Evolutionary conservation across 169 alveolate genomes (phyloP), one percentile per base, ranked within the genome.

Genomic region (Cryptosporidium ryanae): DNA sequence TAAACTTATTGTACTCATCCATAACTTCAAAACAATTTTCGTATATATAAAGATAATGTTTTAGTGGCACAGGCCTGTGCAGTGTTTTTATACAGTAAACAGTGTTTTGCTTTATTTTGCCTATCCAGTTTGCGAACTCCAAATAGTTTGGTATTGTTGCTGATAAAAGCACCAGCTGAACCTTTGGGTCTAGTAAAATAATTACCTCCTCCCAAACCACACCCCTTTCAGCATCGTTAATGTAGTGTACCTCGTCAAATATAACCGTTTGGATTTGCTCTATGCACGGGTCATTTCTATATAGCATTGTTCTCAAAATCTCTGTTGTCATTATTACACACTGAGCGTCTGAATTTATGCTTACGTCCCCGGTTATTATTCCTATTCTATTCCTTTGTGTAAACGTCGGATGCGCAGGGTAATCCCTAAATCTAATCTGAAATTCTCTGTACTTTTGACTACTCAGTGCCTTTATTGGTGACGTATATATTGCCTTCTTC

Each of bases 191-290:
- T 18, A 98, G 93, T 95, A 98, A 92, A 49, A 98, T 96, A 82
- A 98, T 92, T 13, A 97, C 96, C 87, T 98, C 99, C 90, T 98
- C 99, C 99, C 99, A 98, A 13, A 98, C 99, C 44, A 96, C 98
- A 8, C 99, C 99, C 59, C 99, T 92, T 64, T 95, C 98, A 27
- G 92, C 90, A 91, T 98, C 99, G 90, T 96, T 97, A 46, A 98
- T 94, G 91, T 98, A 98, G 91, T 98, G 99, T 0, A 98, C 98
- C 84, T 98, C 99, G 91, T 98, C 99, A 90, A 98, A 97, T 31
- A 98, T 96, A 1, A 98, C 99, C 93, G 98, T 96, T 50, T 95
- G 98, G 15, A 97, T 91, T 90, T 97, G 97, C 66, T 95, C 94
- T 21, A 96, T 92, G 48, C 91, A 91, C 2, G 91, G 84, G 64